A percentile compares a stretch with the other conserved stretches of the same genome.
Conservation (phyloP, 768 basidiomycete species). For the Serendipita sp. region DNA sequence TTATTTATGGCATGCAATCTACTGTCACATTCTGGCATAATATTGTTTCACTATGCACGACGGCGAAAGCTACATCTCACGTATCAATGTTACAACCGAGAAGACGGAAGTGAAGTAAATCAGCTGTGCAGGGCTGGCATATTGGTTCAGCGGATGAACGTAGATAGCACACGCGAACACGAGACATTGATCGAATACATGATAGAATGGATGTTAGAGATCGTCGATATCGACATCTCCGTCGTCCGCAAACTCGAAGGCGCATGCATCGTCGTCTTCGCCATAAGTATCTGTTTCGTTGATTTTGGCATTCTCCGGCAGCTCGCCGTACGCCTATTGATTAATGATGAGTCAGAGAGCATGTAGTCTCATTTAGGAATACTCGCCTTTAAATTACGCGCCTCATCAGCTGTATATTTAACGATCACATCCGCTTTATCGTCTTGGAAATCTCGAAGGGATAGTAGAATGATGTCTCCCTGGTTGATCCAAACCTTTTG, state of each 20-base stretch:
- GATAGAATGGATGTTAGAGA: constrained; percentile 27
- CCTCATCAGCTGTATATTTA: constrained; percentile 95
- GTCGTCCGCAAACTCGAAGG: constrained; percentile 70
- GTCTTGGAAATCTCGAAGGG: constrained; percentile 96
- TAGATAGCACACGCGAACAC: too few relatives aligned
- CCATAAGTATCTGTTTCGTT: constrained; percentile 92
- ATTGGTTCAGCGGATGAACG: too few relatives aligned
- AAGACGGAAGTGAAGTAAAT: too few relatives aligned
- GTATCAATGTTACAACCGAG: too few relatives aligned
- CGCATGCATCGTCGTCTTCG: constrained; percentile 78
- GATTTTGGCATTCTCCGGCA: constrained; percentile 91
- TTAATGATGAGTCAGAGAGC: constrained; percentile 8
- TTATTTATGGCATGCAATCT: too few relatives aligned
- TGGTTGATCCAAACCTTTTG: constrained; percentile 95
- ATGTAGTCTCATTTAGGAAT: background rate
- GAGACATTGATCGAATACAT: too few relatives aligned
- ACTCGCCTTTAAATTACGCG: constrained; percentile 36
- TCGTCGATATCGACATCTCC: constrained; percentile 83
- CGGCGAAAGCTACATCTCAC: too few relatives aligned
- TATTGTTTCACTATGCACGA: too few relatives aligned
- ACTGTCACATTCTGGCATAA: too few relatives aligned
- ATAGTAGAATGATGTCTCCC: constrained; percentile 88
- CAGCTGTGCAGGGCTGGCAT: too few relatives aligned
- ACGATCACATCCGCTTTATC: constrained; percentile 99
- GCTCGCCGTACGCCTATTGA: constrained; percentile 96